Percentiles rank a stretch among this genome's conserved stretches.
Conservation (phyloP, 192 early-diverging fungal species). For the Pilaira anomala region DNA sequence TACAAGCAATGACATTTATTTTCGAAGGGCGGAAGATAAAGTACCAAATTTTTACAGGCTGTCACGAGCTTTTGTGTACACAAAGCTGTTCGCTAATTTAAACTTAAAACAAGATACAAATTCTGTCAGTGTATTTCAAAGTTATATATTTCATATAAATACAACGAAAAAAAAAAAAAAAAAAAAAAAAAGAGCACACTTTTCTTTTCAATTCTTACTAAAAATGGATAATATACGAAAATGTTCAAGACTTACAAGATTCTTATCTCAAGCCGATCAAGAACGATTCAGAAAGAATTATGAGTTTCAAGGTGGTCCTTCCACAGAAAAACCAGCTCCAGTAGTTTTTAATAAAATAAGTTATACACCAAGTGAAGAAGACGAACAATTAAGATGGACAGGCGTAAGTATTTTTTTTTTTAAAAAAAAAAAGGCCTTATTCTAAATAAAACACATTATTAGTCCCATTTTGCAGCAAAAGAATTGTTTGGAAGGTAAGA, state of each 20-base stretch:
- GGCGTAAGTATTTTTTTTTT: not conserved
- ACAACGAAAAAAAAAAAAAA: no score
- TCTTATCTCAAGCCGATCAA: not conserved
- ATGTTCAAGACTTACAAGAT: no score
- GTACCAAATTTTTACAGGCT: no score
- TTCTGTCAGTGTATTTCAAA: no score
- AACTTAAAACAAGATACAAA: no score
- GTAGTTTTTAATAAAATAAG: conserved; percentile 10
- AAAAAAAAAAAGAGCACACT: no score
- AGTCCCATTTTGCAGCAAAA: conserved; percentile 33
- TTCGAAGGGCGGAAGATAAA: no score
- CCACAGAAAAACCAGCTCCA: conserved; percentile 13
- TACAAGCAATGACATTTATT: no score
- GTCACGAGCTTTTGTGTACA: no score
- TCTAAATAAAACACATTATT: not conserved
- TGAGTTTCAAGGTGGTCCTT: not conserved
- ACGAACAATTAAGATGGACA: conserved; percentile 26
- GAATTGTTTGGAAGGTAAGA: conserved; percentile 20
- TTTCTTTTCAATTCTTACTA: not conserved
- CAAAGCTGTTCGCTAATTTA: no score
- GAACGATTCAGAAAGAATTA: not conserved
- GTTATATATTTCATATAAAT: no score
- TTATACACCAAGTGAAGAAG: conserved; percentile 24
- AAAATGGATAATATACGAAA: not conserved
- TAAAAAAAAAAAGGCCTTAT: not conserved